Evolutionary conservation across 495 filamentous ascomycete species (phyloP).

Genomic region (Penicillium simplicissimum): DNA sequence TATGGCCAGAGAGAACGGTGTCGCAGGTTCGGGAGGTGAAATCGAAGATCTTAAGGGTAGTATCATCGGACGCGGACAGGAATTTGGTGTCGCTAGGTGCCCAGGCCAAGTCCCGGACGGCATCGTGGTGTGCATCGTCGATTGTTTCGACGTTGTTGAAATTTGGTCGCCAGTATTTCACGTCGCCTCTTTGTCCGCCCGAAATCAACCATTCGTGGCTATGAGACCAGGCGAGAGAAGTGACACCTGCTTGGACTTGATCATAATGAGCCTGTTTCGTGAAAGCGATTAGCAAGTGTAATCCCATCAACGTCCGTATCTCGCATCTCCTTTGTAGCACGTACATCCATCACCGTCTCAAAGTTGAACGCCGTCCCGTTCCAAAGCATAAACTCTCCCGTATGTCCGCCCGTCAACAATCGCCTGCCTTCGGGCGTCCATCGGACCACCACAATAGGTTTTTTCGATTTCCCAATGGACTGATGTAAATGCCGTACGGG

Average conservation of each 20-base stretch:
- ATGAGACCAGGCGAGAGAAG: slow-evolving; percentile 85
- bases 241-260: slow-evolving; percentile 70
- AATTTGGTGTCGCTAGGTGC: slow-evolving; percentile 93
- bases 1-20: slow-evolving; percentile 79
- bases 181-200: slow-evolving; percentile 88
- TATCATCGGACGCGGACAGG: slow-evolving; percentile 92
- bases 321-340: slow-evolving; percentile 16
- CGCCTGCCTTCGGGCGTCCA: slow-evolving; percentile 97
- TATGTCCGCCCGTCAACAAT: slow-evolving; percentile 88
- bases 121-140: slow-evolving; percentile 84
- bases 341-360: slow-evolving; percentile 92
- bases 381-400: slow-evolving; percentile 97
- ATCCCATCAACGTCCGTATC: not conserved
- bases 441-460: slow-evolving; percentile 93
- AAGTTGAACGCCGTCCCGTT: slow-evolving; percentile 99
- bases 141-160: slow-evolving; percentile 98
- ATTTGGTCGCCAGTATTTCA: slow-evolving; percentile 99
- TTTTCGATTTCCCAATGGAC: slow-evolving; percentile 95
- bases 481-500: slow-evolving; percentile 90
- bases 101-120: slow-evolving; percentile 90
- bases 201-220: slow-evolving; percentile 96
- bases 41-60: slow-evolving; percentile 91
- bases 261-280: slow-evolving; percentile 73
- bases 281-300: not conserved
- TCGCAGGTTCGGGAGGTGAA: slow-evolving; percentile 86